Evolutionary conservation across 2,329 filamentous ascomycete genomes (phyloP).

Genomic region (Cryphonectria nitschkei): DNA sequence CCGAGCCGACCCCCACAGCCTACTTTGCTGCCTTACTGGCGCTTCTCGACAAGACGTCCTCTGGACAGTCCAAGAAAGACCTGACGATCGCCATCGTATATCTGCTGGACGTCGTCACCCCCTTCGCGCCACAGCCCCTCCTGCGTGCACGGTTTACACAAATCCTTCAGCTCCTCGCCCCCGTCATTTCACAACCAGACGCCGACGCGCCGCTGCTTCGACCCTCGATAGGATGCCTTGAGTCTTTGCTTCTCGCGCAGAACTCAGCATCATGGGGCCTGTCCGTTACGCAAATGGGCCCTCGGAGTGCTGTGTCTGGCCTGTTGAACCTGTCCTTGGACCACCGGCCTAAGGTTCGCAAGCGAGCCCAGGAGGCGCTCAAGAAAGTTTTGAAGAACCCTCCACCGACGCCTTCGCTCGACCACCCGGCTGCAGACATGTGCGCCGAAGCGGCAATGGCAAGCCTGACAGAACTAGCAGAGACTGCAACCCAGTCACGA

Average conservation of each 20-base stretch:
- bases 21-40: conserved; percentile 96
- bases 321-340: conserved; percentile 85
- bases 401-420: conserved; percentile 87
- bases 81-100: conserved; percentile 88
- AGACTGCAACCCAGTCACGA: conserved; percentile 62
- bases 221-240: conserved; percentile 89
- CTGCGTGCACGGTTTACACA: conserved; percentile 94
- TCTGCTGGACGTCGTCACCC: conserved; percentile 89
- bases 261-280: conserved; percentile 88
- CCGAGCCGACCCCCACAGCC: conserved; percentile 80
- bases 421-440: conserved; percentile 95
- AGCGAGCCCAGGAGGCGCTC: conserved; percentile 88
- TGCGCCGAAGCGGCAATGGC: conserved; percentile 89
- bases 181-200: conserved; percentile 77
- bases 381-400: conserved; percentile 81
- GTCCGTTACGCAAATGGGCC: conserved; percentile 79
- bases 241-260: conserved; percentile 88
- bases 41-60: conserved; percentile 77
- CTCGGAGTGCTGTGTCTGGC: conserved; percentile 83
- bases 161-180: conserved; percentile 85
- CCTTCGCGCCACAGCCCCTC: conserved; percentile 80
- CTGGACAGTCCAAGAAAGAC: conserved; percentile 76
- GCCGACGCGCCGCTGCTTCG: conserved; percentile 86
- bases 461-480: conserved; percentile 75
- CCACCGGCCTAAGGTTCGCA: conserved; percentile 88